phyloP scores from a whole-genome alignment of 768 basidiomycete species.

The Boletus edulis region DNA sequence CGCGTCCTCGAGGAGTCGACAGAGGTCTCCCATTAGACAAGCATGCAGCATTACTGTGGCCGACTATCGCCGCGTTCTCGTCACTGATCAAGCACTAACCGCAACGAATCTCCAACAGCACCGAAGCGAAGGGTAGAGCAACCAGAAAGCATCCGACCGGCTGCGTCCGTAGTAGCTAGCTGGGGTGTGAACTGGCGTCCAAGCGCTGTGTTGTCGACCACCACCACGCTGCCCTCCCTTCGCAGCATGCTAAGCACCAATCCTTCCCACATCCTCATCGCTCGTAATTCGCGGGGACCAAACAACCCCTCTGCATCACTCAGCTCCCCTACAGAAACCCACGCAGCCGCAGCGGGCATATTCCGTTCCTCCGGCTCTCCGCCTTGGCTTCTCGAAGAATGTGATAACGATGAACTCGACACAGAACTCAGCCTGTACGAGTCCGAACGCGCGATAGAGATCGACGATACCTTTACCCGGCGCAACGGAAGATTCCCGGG shows the following conservation, averaged over 20 bases:
- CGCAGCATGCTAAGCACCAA: constrained; percentile 39
- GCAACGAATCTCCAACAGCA: not conserved
- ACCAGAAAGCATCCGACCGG: no score
- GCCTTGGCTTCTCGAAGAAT: constrained; percentile 76
- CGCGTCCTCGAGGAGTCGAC: no score
- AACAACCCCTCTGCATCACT: constrained; percentile 78
- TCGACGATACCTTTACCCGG: constrained; percentile 76
- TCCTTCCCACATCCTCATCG: constrained; percentile 86
- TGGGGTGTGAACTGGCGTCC: not conserved
- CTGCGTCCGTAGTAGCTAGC: no score
- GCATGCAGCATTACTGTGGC: no score
- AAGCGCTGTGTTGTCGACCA: not conserved
- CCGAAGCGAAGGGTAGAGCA: not conserved
- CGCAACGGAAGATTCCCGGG: constrained; percentile 65
- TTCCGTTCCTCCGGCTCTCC: constrained; percentile 80
- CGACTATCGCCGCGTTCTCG: no score
- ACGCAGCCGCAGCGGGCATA: constrained; percentile 82
- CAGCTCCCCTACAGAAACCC: constrained; percentile 84
- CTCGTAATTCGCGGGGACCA: constrained; percentile 74
- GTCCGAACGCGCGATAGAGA: constrained; percentile 69
- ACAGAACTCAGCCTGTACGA: constrained; percentile 68
- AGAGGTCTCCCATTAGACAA: no score
- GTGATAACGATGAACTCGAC: constrained; percentile 64
- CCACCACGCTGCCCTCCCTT: not conserved
- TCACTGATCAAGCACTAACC: no score